A percentile compares a stretch with the other conserved stretches of the same genome.
Evolutionary conservation across 257 asterid genomes (phyloP).

Genomic region (Cinchona pubescens): DNA sequence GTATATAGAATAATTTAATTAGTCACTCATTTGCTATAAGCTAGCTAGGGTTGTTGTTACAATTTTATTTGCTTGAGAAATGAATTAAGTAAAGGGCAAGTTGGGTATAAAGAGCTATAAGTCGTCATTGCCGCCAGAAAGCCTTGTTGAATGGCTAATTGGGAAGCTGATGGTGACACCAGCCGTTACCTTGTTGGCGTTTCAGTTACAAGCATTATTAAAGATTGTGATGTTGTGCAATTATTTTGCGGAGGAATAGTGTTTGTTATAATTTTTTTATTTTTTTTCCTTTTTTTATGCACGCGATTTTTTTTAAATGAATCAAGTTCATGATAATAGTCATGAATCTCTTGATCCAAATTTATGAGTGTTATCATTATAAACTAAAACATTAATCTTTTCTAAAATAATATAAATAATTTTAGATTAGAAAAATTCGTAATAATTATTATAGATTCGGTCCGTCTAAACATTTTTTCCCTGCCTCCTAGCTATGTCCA

Average conservation of each 20-base stretch:
- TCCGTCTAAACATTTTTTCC: no score
- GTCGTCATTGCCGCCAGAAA: conserved; percentile 3
- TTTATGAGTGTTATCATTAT: no score
- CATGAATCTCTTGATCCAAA: no score
- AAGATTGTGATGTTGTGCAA: conserved; percentile 14
- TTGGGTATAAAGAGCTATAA: conserved; percentile 9
- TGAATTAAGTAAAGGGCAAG: conserved; percentile 12
- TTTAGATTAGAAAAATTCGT: no score
- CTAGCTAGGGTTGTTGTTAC: not conserved
- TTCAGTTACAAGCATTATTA: conserved; percentile 22
- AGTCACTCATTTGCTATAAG: conserved; percentile 3
- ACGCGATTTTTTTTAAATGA: no score
- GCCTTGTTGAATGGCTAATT: conserved; percentile 14
- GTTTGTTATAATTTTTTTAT: not conserved
- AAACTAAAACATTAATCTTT: no score
- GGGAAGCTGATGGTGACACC: conserved; percentile 29
- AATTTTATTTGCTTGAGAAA: conserved; percentile 1
- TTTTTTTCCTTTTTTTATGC: not conserved
- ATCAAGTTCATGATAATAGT: no score
- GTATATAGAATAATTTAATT: not conserved
- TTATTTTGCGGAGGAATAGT: not conserved
- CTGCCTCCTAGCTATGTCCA: not conserved
- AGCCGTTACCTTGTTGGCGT: conserved; percentile 39
- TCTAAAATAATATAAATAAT: no score
- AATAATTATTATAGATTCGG: no score